Conservation (phyloP, 2,329 filamentous ascomycete genomes). For the Colletotrichum gloeosporioides region DNA sequence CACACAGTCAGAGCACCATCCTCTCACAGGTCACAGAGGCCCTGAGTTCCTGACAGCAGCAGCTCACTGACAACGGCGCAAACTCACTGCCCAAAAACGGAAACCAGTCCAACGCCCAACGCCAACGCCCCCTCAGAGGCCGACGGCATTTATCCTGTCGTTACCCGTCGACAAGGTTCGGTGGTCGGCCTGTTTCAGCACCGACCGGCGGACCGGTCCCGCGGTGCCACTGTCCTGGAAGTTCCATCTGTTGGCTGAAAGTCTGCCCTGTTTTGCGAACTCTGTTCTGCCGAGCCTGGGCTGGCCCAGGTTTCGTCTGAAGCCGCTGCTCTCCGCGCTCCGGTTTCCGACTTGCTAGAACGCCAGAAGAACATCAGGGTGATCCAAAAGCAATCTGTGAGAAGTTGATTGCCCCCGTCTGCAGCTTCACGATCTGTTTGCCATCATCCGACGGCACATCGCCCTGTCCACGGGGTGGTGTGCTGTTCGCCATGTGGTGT, state of each 20-base stretch:
- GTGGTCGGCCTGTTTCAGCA: conserved; percentile 13
- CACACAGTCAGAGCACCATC: background rate
- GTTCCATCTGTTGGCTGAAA: background rate
- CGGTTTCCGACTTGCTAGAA: background rate
- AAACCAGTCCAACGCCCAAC: background rate
- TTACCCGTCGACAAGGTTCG: conserved; percentile 9
- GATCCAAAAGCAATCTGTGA: background rate
- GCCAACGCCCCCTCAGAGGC: background rate
- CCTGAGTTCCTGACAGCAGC: background rate
- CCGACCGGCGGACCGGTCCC: conserved; percentile 10
- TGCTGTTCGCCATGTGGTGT: background rate
- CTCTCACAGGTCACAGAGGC: background rate
- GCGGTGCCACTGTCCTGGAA: conserved; percentile 7
- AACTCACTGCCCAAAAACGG: background rate
- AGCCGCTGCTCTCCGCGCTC: background rate
- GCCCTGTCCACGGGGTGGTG: background rate
- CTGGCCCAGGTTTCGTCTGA: conserved; percentile 9
- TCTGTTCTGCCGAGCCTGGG: background rate
- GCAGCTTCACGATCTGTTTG: background rate
- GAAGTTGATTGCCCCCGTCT: conserved; percentile 3
- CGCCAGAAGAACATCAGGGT: background rate
- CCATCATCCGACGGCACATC: conserved; percentile 5
- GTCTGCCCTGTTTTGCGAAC: background rate
- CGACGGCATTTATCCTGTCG: background rate
- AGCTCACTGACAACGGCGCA: background rate